phyloP scores from a whole-genome alignment of 495 filamentous ascomycete genomes.

The Astrothelium subdiscretum region DNA sequence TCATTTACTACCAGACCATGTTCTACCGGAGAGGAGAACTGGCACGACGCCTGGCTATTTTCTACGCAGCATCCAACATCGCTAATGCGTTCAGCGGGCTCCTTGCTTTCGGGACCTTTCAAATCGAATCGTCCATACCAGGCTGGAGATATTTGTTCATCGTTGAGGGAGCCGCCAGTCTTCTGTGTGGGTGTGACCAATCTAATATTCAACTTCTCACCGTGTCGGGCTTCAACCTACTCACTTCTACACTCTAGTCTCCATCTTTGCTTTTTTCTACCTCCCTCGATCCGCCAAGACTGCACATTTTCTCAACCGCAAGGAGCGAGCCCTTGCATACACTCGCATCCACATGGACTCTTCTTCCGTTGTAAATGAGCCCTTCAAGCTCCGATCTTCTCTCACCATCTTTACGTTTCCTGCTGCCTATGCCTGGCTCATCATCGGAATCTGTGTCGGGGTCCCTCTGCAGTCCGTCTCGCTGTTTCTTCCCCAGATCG shows the following conservation, averaged over 20 bases:
- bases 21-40: slow-evolving; percentile 72
- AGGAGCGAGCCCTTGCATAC: slow-evolving; percentile 60
- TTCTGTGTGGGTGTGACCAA: slow-evolving; percentile 31
- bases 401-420: slow-evolving; percentile 52
- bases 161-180: slow-evolving; percentile 56
- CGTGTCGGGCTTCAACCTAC: slow-evolving; percentile 8
- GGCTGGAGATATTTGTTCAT: slow-evolving; percentile 68
- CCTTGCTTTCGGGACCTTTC: slow-evolving; percentile 65
- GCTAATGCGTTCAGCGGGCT: slow-evolving; percentile 65
- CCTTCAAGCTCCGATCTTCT: slow-evolving; percentile 54
- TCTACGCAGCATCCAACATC: slow-evolving; percentile 67
- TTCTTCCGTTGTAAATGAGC: slow-evolving; percentile 58
- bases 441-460: slow-evolving; percentile 63
- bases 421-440: slow-evolving; percentile 50
- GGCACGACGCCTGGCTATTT: slow-evolving; percentile 61
- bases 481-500: slow-evolving; percentile 66
- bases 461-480: slow-evolving; percentile 61
- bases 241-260: slow-evolving; percentile 23
- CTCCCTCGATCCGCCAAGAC: slow-evolving; percentile 52
- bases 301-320: slow-evolving; percentile 49
- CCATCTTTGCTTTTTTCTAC: slow-evolving; percentile 58
- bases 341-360: slow-evolving; percentile 65
- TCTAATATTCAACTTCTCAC: slow-evolving; percentile 18
- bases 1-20: slow-evolving; percentile 42
- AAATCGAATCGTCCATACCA: slow-evolving; percentile 37